Conservation (phyloP, 1,284 basidiomycete genomes). For the Laetiporus sulphureus region DNA sequence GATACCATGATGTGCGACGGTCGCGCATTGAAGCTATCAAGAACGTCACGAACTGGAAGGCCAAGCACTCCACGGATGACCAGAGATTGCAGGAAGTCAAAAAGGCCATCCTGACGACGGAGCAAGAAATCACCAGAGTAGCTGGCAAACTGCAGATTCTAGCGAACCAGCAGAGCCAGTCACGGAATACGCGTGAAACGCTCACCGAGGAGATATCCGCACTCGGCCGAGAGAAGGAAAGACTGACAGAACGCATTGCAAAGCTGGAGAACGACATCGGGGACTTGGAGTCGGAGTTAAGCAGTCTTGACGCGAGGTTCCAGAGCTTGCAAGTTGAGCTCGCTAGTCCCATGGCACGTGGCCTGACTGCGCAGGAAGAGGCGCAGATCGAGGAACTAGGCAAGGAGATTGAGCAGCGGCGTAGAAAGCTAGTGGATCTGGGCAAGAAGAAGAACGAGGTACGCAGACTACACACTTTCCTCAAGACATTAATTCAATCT, state of each 20-base stretch:
- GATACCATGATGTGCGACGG: conserved; percentile 88
- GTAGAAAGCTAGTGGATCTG: conserved; percentile 65
- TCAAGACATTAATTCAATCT: neutral
- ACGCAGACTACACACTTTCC: conserved; percentile 19
- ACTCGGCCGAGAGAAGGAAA: conserved; percentile 68
- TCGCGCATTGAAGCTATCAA: conserved; percentile 89
- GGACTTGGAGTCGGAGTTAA: conserved; percentile 70
- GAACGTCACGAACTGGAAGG: conserved; percentile 71
- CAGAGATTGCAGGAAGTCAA: conserved; percentile 71
- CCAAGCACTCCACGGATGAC: conserved; percentile 64
- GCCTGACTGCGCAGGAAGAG: conserved; percentile 72
- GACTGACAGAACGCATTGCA: conserved; percentile 53
- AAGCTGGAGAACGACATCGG: conserved; percentile 65
- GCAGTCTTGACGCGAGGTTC: conserved; percentile 49
- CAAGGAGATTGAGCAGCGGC: conserved; percentile 69
- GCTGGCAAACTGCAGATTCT: conserved; percentile 72
- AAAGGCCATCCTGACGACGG: conserved; percentile 58
- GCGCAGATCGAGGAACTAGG: conserved; percentile 64
- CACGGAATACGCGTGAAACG: conserved; percentile 62
- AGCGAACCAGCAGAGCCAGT: conserved; percentile 66
- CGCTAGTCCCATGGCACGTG: conserved; percentile 67
- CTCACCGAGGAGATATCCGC: conserved; percentile 59
- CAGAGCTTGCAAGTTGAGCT: conserved; percentile 71
- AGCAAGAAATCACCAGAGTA: conserved; percentile 83
- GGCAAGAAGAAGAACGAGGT: conserved; percentile 72